phyloP scores from a whole-genome alignment of 2,329 filamentous ascomycete species.

The Neonectria punicea region DNA sequence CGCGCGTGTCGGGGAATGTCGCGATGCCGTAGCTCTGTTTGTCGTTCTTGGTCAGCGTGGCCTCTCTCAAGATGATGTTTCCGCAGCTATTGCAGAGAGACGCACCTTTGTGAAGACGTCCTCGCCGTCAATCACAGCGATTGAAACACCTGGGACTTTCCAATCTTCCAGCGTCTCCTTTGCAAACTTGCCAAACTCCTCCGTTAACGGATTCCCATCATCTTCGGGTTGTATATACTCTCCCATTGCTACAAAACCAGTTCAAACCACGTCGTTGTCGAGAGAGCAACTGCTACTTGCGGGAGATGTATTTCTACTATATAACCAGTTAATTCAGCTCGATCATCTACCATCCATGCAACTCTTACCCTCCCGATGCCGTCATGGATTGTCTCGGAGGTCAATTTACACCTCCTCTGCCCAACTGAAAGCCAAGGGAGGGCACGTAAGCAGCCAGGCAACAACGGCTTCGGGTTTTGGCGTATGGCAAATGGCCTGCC shows the following conservation, averaged over 20 bases:
- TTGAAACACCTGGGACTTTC: constrained; percentile 43
- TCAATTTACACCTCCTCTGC: not conserved
- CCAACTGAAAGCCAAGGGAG: not conserved
- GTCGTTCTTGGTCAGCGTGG: not conserved
- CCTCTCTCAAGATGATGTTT: not conserved
- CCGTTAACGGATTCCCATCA: constrained; percentile 11
- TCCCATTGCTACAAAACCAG: not conserved
- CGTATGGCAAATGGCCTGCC: constrained; percentile 4
- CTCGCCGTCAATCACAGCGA: constrained; percentile 43
- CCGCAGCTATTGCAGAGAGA: not conserved
- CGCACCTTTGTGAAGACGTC: constrained; percentile 40
- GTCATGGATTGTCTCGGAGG: not conserved
- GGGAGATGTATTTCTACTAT: not conserved
- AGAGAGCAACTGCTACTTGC: too few relatives aligned
- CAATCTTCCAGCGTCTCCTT: constrained; percentile 35
- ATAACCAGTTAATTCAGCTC: not conserved
- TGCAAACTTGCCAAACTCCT: constrained; percentile 13
- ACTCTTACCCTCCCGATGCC: not conserved
- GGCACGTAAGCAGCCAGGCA: not conserved
- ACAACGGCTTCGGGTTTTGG: not conserved
- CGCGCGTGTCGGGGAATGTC: constrained; percentile 51
- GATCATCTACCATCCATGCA: not conserved
- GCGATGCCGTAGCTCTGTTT: constrained; percentile 47
- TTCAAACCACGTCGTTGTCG: not conserved
- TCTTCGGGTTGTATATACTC: not conserved